These are phyloP conservation scores for Acer saccharum DNA, from an alignment of 345 rosid genomes.

Conservation along the genomic window DNA sequence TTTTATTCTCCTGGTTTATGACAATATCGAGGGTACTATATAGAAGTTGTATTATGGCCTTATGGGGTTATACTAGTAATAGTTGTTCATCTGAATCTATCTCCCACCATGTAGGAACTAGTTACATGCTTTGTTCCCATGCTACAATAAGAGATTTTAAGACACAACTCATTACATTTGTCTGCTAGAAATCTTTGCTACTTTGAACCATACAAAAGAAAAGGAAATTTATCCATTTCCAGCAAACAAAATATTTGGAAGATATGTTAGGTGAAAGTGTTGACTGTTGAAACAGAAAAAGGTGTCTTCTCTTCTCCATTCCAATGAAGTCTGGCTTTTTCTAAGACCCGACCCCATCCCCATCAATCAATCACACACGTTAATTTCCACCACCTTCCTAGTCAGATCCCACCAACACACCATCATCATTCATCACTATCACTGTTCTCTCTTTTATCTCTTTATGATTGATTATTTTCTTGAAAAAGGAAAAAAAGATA, in stretches of 20 bases:
- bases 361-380: slow-evolving; percentile 9
- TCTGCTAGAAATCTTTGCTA: background rate
- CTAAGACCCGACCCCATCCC: slow-evolving; percentile 16
- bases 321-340: background rate
- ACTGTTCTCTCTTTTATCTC: background rate
- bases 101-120: background rate
- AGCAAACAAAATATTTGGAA: background rate
- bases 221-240: background rate
- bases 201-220: background rate
- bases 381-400: slow-evolving; percentile 34
- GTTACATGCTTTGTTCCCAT: background rate
- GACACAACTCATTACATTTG: background rate
- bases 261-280: slow-evolving; percentile 9
- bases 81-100: too few species aligned
- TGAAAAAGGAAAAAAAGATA: background rate
- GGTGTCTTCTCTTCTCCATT: background rate
- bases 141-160: background rate
- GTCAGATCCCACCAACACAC: slow-evolving; percentile 41
- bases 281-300: background rate
- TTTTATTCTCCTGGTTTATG: too few species aligned
- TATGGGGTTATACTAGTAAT: too few species aligned
- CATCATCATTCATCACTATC: background rate
- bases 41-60: too few species aligned
- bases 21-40: too few species aligned
- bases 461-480: background rate